Percentiles rank a stretch among this genome's conserved stretches.
Conservation (phyloP, 306 rosid genomes). For the cucumber (Cucumis sativus) region Cucumber_9930_V3 NC_026656.2:8258001-8258500, state of each 20-base stretch:
- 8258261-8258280: constrained; percentile 39
- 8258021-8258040: too few species aligned
- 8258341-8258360: constrained; percentile 15
- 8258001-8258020: too few species aligned
- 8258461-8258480: too few species aligned
- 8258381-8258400: constrained; percentile 35
- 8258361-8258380: constrained; percentile 26
- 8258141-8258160: constrained; percentile 55
- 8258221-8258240: constrained; percentile 36
- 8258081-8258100: constrained; percentile 19
- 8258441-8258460: not conserved
- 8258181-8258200: constrained; percentile 30
- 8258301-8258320: constrained; percentile 18
- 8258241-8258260: constrained; percentile 29
- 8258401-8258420: not conserved
- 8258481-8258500: too few species aligned
- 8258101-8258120: constrained; percentile 44
- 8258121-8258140: constrained; percentile 48
- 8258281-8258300: constrained; percentile 39
- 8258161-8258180: constrained; percentile 32
- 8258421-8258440: not conserved
- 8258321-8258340: not conserved
- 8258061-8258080: constrained; percentile 36
- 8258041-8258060: constrained; percentile 24
- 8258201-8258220: constrained; percentile 34